These are phyloP conservation scores for Penicillium concentricum DNA, from an alignment of 2,329 filamentous ascomycete genomes.

Conservation along the genomic window DNA sequence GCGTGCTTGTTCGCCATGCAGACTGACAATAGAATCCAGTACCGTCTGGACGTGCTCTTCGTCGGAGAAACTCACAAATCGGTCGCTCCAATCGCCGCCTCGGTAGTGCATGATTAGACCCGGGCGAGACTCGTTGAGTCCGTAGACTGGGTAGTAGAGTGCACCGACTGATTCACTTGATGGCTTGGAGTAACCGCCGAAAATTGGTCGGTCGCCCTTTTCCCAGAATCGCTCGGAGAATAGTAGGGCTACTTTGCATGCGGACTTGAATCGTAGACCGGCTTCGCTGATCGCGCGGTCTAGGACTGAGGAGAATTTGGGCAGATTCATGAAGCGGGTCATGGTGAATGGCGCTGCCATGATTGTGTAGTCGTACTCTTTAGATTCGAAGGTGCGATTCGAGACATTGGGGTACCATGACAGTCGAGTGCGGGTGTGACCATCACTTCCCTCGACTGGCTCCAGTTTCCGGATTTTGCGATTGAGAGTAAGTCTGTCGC, in stretches of 20 bases:
- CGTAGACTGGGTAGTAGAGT: conserved; percentile 35
- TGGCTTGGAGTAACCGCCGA: conserved; percentile 31
- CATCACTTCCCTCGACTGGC: conserved; percentile 8
- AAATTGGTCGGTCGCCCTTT: conserved; percentile 29
- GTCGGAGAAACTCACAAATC: conserved; percentile 30
- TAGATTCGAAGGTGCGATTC: conserved; percentile 26
- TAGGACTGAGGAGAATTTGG: conserved; percentile 33
- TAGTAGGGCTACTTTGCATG: conserved; percentile 35
- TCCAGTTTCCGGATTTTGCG: conserved; percentile 27
- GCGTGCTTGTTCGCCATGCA: conserved; percentile 29
- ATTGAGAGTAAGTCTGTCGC: conserved; percentile 22
- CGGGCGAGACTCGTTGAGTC: conserved; percentile 32
- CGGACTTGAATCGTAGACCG: conserved; percentile 32
- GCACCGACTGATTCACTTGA: conserved; percentile 27
- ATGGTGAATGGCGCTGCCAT: conserved; percentile 41
- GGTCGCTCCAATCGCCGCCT: conserved; percentile 32
- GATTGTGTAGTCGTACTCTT: conserved; percentile 42
- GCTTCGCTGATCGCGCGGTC: conserved; percentile 24
- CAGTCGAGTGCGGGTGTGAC: conserved; percentile 15
- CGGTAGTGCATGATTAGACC: conserved; percentile 35
- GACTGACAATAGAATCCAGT: conserved; percentile 27
- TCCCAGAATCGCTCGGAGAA: conserved; percentile 38
- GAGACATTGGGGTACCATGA: conserved; percentile 25
- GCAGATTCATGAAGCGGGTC: conserved; percentile 40
- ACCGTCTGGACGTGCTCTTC: conserved; percentile 30